phyloP scores from a whole-genome alignment of 164 flowering plant species.

The Aristolochia contorta region DNA sequence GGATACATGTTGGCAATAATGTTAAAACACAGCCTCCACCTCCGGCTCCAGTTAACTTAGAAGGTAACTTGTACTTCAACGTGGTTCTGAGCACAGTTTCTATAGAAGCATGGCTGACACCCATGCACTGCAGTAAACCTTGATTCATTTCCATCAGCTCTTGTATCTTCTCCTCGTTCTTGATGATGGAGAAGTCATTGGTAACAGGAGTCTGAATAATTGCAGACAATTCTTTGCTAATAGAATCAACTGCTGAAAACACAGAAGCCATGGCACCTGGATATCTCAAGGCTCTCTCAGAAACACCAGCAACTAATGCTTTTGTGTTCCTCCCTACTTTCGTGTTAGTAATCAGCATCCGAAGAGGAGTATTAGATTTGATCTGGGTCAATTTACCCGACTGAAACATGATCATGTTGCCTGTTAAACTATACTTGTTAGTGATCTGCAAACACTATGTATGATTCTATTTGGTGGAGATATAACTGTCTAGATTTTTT shows the following conservation, averaged over 20 bases:
- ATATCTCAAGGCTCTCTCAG: conserved; percentile 70
- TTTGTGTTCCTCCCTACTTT: conserved; percentile 95
- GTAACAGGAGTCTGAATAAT: conserved; percentile 50
- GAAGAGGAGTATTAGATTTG: conserved; percentile 56
- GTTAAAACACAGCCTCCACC: conserved; percentile 99
- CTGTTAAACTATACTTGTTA: conserved; percentile 14
- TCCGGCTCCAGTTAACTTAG: conserved; percentile 97
- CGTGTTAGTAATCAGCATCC: conserved; percentile 88
- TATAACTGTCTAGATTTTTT: too few relatives aligned
- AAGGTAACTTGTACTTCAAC: conserved; percentile 63
- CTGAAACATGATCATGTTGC: conserved; percentile 86
- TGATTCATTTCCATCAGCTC: conserved; percentile 97
- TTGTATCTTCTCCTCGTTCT: conserved; percentile 69
- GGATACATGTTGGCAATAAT: conserved; percentile 85
- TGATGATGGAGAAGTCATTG: conserved; percentile 55
- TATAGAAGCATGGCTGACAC: conserved; percentile 88
- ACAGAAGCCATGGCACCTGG: conserved; percentile 71
- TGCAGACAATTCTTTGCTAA: conserved; percentile 71
- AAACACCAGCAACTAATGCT: conserved; percentile 87
- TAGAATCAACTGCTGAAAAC: conserved; percentile 78
- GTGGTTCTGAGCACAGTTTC: conserved; percentile 85
- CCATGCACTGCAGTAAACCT: conserved; percentile 94
- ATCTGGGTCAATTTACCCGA: conserved; percentile 56
- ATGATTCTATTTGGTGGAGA: background rate
- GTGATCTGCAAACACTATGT: background rate